Evolutionary conservation across 257 asterid species (phyloP), one percentile per base, ranked within the genome.

Genomic region (Voacanga thouarsii): DNA sequence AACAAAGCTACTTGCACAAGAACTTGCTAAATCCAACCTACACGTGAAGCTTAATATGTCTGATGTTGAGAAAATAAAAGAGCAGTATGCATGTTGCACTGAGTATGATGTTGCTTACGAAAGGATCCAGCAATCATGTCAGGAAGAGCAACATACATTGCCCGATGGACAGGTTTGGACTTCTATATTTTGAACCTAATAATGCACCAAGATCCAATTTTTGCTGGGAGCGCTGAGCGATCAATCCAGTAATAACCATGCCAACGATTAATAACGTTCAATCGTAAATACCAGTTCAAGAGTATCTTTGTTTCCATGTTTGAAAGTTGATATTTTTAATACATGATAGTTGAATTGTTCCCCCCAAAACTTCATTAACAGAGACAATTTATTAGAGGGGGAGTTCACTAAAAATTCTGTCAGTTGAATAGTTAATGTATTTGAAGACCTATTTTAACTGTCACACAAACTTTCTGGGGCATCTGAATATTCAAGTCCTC

Each of bases 141-240:
- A 87, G 68, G 93, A 88, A 88, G 98, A 95, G 90, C 83, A 84
- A 45, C 96, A 95, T 81, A 90, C 91, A 14, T 90, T 95, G 64
- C 99, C 99, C 19, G 99, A 95, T 83, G 99, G 99, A 82, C 98
- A 95, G 94, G 98, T 94, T 70, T 79, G 49, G 28, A 59, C 61
- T 57, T 70, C 21, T 59, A 24, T 67, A 70, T 80, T 71, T 77
- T 72, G 63, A 30, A 30, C 80, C 82, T 75, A 60, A 51, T 77
- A 28, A 67, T 66, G 50, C 76, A 73, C 56, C 33, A 61, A 28
- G 9, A 50, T 28, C 76, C 18, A 23, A 71, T 33, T 33, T 33
- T 51, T 63, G 8, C 30, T 11, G 21, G 67, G 44, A 37, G 14
- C 39, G 39, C 11, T 60, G 12, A 7, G 45, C 74, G 33, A 39